These are phyloP conservation scores for Pseudogymnoascus sp. DNA, from an alignment of 2,329 filamentous ascomycete genomes.

Conservation along the genomic window DNA sequence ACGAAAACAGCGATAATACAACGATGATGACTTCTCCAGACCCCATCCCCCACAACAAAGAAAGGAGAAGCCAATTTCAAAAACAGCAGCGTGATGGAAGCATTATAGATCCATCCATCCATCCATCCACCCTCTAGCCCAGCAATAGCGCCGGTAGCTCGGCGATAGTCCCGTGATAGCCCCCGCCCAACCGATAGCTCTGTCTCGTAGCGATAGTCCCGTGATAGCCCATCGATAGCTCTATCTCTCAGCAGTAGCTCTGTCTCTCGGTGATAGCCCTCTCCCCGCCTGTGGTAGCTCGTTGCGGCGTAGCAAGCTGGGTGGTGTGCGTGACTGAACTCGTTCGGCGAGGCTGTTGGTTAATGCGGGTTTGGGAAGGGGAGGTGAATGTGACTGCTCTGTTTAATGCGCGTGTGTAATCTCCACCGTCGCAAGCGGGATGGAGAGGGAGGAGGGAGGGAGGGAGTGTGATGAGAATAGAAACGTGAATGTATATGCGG, in stretches of 20 bases:
- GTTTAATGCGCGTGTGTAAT: neutral
- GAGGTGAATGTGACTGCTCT: neutral
- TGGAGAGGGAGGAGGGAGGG: neutral
- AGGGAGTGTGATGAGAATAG: neutral
- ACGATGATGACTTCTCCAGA: neutral
- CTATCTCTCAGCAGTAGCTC: neutral
- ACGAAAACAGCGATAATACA: neutral
- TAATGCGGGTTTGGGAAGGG: neutral
- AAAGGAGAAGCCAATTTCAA: neutral
- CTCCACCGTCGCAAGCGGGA: neutral
- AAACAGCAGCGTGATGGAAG: neutral
- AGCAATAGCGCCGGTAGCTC: neutral
- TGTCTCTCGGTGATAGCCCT: neutral
- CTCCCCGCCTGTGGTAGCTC: neutral
- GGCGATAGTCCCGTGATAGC: neutral
- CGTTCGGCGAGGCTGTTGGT: neutral
- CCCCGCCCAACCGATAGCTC: no score
- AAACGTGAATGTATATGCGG: neutral
- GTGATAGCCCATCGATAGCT: neutral
- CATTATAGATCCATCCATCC: no score
- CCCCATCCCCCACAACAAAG: neutral
- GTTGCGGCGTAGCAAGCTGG: neutral
- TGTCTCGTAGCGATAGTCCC: neutral
- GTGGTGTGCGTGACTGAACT: neutral
- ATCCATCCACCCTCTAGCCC: neutral